phyloP scores from a whole-genome alignment of 1,139 yeast species.

The Kluyveromyces sp. region DNA sequence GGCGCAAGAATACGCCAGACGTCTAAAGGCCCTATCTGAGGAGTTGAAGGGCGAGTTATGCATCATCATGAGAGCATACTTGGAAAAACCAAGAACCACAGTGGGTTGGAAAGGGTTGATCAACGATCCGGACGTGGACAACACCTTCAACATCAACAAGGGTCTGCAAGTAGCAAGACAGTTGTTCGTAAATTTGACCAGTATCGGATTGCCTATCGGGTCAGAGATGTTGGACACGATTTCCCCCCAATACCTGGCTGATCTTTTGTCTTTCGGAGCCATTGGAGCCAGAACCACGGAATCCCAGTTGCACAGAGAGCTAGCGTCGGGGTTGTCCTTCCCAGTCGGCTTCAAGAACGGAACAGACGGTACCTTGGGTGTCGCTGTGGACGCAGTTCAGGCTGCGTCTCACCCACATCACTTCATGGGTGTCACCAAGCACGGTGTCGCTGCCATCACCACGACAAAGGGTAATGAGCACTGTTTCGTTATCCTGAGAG shows the following conservation, averaged over 20 bases:
- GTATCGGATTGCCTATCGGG: constrained; percentile 77
- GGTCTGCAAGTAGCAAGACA: constrained; percentile 85
- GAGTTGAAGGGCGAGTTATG: constrained; percentile 71
- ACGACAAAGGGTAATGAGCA: constrained; percentile 91
- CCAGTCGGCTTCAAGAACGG: constrained; percentile 98
- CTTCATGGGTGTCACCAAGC: constrained; percentile 94
- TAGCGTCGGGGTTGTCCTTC: constrained; percentile 94
- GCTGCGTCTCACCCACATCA: constrained; percentile 93
- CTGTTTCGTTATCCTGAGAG: constrained; percentile 86
- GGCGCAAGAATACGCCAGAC: constrained; percentile 79
- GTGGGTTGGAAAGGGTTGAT: constrained; percentile 99
- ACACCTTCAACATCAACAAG: constrained; percentile 89
- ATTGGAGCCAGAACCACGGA: constrained; percentile 99
- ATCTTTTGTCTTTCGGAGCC: constrained; percentile 89
- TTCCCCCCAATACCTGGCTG: constrained; percentile 94
- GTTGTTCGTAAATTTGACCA: constrained; percentile 77
- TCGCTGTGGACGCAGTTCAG: constrained; percentile 88
- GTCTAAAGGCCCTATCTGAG: constrained; percentile 58
- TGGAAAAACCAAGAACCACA: constrained; percentile 97
- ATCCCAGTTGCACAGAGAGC: constrained; percentile 94
- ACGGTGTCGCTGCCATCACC: constrained; percentile 92
- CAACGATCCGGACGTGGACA: constrained; percentile 93
- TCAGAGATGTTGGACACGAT: constrained; percentile 97
- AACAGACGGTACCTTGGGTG: constrained; percentile 90
- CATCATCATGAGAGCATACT: constrained; percentile 91